These are phyloP conservation scores for Schizochytrium sp. DNA, from an alignment of 108 stramenopile species.

Conservation along the genomic window DNA sequence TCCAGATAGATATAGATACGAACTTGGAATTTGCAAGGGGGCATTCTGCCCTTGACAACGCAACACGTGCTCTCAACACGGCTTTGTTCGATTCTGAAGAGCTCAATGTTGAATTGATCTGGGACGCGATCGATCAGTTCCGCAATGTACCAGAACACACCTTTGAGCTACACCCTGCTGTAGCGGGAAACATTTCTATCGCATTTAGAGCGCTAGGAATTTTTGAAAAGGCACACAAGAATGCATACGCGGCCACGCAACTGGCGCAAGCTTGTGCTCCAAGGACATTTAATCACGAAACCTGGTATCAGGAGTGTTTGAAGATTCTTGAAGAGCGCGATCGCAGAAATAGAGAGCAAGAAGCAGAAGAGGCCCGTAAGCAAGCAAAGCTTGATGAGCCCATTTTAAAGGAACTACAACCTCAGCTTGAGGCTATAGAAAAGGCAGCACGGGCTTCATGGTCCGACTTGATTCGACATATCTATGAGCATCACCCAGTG, in stretches of 20 bases:
- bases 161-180: not conserved
- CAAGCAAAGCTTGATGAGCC: not conserved
- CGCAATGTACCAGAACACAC: not conserved
- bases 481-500: not conserved
- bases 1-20: no score
- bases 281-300: not conserved
- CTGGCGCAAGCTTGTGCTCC: not conserved
- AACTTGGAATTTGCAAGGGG: no score
- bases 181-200: not conserved
- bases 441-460: not conserved
- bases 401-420: not conserved
- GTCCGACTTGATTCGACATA: not conserved
- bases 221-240: not conserved
- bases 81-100: not conserved
- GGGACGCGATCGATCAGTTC: not conserved
- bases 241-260: not conserved
- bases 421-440: not conserved
- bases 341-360: not conserved
- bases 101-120: not conserved
- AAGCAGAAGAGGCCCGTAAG: not conserved
- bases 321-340: not conserved
- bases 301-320: not conserved
- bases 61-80: not conserved
- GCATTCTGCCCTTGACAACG: no score
- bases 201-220: not conserved